Conservation (phyloP, 2,329 filamentous ascomycete genomes). For the Pseudogymnoascus sp. region DNA sequence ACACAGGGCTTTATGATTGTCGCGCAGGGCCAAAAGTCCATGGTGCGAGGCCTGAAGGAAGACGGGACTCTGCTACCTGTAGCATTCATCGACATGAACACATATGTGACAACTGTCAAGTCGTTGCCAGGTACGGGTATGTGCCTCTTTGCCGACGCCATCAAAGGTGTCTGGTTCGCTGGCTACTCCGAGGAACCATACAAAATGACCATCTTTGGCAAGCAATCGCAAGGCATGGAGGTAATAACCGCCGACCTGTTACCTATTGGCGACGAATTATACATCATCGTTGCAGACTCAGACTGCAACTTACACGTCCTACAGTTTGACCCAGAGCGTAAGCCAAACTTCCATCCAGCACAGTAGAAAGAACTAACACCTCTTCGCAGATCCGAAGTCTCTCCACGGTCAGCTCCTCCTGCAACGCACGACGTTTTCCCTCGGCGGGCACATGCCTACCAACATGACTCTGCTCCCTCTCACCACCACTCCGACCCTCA, state of each 20-base stretch:
- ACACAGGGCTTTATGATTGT: slow-evolving; percentile 82
- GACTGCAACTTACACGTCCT: slow-evolving; percentile 81
- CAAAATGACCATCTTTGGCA: slow-evolving; percentile 86
- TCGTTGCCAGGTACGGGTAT: slow-evolving; percentile 76
- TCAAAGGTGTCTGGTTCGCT: slow-evolving; percentile 92
- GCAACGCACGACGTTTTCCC: slow-evolving; percentile 79
- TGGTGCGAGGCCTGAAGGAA: slow-evolving; percentile 92
- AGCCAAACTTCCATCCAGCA: slow-evolving; percentile 28
- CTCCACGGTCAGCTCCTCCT: slow-evolving; percentile 81
- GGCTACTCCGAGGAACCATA: slow-evolving; percentile 97
- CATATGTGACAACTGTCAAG: slow-evolving; percentile 79
- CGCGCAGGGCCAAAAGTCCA: slow-evolving; percentile 92
- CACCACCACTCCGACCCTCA: slow-evolving; percentile 39
- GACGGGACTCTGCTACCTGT: slow-evolving; percentile 88
- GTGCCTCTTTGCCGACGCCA: slow-evolving; percentile 78
- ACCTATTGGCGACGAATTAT: slow-evolving; percentile 73
- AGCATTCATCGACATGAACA: slow-evolving; percentile 96
- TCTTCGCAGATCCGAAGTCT: slow-evolving; percentile 70
- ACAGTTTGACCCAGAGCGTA: slow-evolving; percentile 91
- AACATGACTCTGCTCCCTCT: slow-evolving; percentile 68
- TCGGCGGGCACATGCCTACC: slow-evolving; percentile 67
- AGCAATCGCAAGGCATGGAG: slow-evolving; percentile 69
- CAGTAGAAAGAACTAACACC: slow-evolving; percentile 10
- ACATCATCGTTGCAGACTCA: slow-evolving; percentile 73
- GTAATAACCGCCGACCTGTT: slow-evolving; percentile 79